Evolutionary conservation across 192 early-diverging fungal species (phyloP).

Genomic region (Mortierella claussenii): DNA sequence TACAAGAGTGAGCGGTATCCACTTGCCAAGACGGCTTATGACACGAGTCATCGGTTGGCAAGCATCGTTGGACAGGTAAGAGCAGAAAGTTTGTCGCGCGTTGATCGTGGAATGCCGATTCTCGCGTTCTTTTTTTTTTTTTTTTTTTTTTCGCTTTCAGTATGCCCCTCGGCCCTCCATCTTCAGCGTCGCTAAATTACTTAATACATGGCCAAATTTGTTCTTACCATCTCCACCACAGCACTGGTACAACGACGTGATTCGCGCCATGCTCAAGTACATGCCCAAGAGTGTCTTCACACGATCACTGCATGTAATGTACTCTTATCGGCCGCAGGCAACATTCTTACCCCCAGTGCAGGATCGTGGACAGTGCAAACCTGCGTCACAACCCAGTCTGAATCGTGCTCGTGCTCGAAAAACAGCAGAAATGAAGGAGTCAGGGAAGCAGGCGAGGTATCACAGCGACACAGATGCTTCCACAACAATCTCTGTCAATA

Average conservation of each 20-base stretch:
- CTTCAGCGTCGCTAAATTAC: too few species aligned
- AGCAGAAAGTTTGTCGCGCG: neutral
- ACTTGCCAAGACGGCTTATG: conserved; percentile 19
- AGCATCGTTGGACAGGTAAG: conserved; percentile 23
- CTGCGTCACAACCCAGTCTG: conserved; percentile 17
- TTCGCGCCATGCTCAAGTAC: conserved; percentile 12
- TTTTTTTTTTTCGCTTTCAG: neutral
- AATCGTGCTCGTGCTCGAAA: neutral
- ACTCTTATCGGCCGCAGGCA: conserved; percentile 26
- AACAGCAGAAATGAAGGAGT: conserved; percentile 1
- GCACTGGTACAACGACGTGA: conserved; percentile 23
- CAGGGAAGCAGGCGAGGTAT: too few species aligned
- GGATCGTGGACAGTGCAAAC: conserved; percentile 19
- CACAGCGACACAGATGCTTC: neutral
- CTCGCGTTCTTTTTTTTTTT: neutral
- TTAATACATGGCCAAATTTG: too few species aligned
- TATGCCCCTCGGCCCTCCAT: too few species aligned
- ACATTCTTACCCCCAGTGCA: conserved; percentile 8
- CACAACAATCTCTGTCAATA: neutral
- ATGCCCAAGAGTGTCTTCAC: conserved; percentile 36
- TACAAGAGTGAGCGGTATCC: conserved; percentile 29
- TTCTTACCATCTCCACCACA: neutral
- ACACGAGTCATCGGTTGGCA: conserved; percentile 31
- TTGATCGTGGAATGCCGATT: neutral
- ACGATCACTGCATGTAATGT: conserved; percentile 28